phyloP scores from a whole-genome alignment of 352 stramenopile species.

The Pythium inflatum region DNA sequence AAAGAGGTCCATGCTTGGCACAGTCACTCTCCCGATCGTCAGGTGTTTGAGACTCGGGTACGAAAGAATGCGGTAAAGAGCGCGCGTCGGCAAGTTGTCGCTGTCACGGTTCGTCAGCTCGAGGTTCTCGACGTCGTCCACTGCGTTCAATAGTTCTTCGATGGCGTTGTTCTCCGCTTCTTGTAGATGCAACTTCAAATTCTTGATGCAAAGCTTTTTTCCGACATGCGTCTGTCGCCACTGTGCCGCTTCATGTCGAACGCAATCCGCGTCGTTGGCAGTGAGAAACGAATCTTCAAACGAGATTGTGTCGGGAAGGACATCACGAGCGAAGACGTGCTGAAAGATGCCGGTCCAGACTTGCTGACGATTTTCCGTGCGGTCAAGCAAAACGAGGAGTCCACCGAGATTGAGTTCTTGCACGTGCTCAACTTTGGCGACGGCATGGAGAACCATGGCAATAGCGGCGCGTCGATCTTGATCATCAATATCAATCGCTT shows the following conservation, averaged over 20 bases:
- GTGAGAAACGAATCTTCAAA: background rate
- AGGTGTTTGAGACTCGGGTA: slow-evolving; percentile 13
- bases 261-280: background rate
- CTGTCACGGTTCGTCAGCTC: background rate
- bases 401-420: slow-evolving; percentile 2
- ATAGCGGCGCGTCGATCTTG: slow-evolving; percentile 11
- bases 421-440: background rate
- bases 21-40: background rate
- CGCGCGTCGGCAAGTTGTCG: background rate
- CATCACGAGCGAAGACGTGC: background rate
- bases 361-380: background rate
- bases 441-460: background rate
- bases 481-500: slow-evolving; percentile 3
- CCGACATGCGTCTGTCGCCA: background rate
- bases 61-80: background rate
- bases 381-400: background rate
- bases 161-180: background rate
- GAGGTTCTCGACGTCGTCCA: slow-evolving; percentile 13
- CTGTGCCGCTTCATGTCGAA: background rate
- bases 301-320: background rate
- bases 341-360: background rate
- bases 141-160: background rate
- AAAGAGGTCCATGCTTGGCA: slow-evolving; percentile 12
- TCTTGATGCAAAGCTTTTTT: slow-evolving; percentile 1
- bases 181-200: background rate